Evolutionary conservation across 2,329 filamentous ascomycete genomes (phyloP), one percentile per base, ranked within the genome.

Genomic region (Aspergillus alliaceus): DNA sequence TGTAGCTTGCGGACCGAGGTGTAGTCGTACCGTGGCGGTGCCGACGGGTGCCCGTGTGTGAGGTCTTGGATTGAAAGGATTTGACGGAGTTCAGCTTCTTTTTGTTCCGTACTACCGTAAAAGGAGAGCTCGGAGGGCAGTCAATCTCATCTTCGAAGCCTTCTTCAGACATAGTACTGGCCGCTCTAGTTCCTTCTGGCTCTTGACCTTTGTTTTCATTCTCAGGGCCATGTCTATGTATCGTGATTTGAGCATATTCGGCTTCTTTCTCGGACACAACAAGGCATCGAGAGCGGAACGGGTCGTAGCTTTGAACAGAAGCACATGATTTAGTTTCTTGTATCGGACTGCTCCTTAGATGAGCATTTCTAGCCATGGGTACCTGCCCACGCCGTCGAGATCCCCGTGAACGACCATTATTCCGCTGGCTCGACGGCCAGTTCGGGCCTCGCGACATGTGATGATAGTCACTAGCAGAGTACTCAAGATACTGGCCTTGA

Each of bases 381-480:
- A 54, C 25, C 32, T 68, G 64, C 0, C 62, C 51, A 11, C 64
- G 63, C 20, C 64, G 79, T 58, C 61, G 70, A 60, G 58, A 57
- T 18, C 53, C 53, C 18, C 61, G 67, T 27, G 51, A 35, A 6
- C 51, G 40, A 8, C 15, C n/a, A 27, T 34, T 29, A 39, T 48
- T 35, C 4, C 51, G 40, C n/a, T 31, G 44, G 6, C 9, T 54
- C 4, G 32, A 54, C 2, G 51, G 22, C 29, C 42, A 24, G 15
- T 31, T 34, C 12, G 42, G 27, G 14, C 15, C 39, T 49, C 55
- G 22, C n/a, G 75, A 76, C 25, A 90, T 83, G 67, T 96, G 91
- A 67, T 97, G 93, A 66, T 96, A 95, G 69, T 98, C 93, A 73
- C 92, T 96, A 55, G 88, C 84, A 1, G 93, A 96, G 69, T 95